These are phyloP conservation scores for Avicennia marina DNA, from an alignment of 257 asterid genomes.

Conservation along the genomic window DNA sequence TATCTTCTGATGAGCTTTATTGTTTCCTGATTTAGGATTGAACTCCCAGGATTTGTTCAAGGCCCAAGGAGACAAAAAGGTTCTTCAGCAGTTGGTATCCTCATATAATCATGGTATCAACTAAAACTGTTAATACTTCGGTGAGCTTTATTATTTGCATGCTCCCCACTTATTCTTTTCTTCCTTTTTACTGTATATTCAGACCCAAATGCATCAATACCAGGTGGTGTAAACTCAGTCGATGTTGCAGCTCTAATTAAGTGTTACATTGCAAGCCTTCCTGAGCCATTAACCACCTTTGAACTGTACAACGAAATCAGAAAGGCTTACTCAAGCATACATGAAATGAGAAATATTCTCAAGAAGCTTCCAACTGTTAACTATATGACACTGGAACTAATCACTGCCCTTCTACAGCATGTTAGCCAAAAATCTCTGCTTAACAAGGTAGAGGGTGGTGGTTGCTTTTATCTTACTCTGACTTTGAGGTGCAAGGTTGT, in stretches of 20 bases:
- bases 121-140: not conserved
- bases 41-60: constrained; percentile 69
- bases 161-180: not conserved
- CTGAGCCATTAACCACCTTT: constrained; percentile 82
- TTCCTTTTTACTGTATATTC: not conserved
- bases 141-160: not conserved
- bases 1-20: constrained; percentile 3
- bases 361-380: constrained; percentile 83
- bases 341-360: constrained; percentile 59
- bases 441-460: constrained; percentile 54
- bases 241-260: constrained; percentile 78
- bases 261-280: constrained; percentile 87
- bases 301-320: constrained; percentile 65
- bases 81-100: constrained; percentile 63
- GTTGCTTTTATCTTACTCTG: not conserved
- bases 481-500: too few relatives aligned
- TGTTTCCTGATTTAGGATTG: constrained; percentile 40
- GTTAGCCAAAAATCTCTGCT: constrained; percentile 81
- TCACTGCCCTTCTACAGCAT: constrained; percentile 71
- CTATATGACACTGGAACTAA: constrained; percentile 82
- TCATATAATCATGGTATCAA: constrained; percentile 71
- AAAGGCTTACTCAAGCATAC: constrained; percentile 64
- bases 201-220: constrained; percentile 70
- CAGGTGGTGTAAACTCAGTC: constrained; percentile 61
- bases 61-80: constrained; percentile 76